Percentiles rank a stretch among this genome's conserved stretches.
Evolutionary conservation across 306 rosid species (phyloP).

Genomic region (Prunus dulcis): DNA sequence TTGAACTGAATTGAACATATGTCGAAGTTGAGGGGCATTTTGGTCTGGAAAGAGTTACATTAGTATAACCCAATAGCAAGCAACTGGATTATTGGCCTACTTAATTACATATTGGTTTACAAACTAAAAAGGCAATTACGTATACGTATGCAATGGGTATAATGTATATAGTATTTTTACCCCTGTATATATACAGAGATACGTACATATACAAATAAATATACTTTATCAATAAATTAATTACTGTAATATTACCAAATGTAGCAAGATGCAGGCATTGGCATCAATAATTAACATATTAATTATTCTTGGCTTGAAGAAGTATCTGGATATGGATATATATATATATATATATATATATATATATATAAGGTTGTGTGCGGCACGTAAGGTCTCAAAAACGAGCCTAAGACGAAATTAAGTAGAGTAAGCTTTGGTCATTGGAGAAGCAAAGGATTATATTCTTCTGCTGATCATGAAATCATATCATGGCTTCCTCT

Average conservation of each 20-base stretch:
- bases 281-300: not conserved
- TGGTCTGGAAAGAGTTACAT: no score
- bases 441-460: not conserved
- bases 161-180: not conserved
- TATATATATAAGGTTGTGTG: not conserved
- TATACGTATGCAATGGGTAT: not conserved
- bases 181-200: not conserved
- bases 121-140: not conserved
- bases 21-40: no score
- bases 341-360: no score
- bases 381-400: not conserved
- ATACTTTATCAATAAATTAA: not conserved
- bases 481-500: no score
- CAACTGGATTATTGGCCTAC: no score
- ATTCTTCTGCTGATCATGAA: not conserved
- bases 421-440: not conserved
- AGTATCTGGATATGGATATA: not conserved
- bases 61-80: no score
- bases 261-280: not conserved
- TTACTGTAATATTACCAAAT: not conserved
- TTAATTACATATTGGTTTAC: not conserved
- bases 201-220: not conserved
- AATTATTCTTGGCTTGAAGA: not conserved
- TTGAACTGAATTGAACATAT: no score
- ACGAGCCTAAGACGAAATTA: not conserved